Evolutionary conservation across 2,329 filamentous ascomycete genomes (phyloP).

Genomic region (Aspergillus sp.): DNA sequence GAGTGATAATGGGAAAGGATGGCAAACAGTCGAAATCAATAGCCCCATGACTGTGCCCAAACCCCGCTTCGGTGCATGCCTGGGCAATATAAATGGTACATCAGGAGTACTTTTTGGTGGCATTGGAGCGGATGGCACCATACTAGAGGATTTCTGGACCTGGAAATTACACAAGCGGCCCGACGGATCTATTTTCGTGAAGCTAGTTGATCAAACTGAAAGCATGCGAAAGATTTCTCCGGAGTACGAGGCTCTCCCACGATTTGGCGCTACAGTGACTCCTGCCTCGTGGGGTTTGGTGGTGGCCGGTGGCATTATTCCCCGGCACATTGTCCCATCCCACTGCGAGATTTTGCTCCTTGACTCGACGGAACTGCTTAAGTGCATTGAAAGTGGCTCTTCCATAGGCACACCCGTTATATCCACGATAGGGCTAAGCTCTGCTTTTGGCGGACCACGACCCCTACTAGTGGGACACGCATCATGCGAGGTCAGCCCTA

Average conservation of each 20-base stretch:
- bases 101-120: conserved; percentile 71
- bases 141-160: conserved; percentile 62
- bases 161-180: conserved; percentile 59
- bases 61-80: conserved; percentile 58
- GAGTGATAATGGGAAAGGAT: conserved; percentile 48
- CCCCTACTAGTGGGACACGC: conserved; percentile 74
- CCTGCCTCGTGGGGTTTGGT: conserved; percentile 47
- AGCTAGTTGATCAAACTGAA: conserved; percentile 27
- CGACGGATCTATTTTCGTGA: conserved; percentile 27
- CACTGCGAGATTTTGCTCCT: conserved; percentile 56
- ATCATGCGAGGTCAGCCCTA: conserved; percentile 47
- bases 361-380: conserved; percentile 21
- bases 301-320: conserved; percentile 54
- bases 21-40: conserved; percentile 45
- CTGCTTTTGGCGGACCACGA: conserved; percentile 40
- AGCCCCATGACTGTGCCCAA: conserved; percentile 34
- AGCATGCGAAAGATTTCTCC: conserved; percentile 24
- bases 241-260: conserved; percentile 32
- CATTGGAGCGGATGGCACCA: conserved; percentile 62
- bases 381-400: conserved; percentile 19
- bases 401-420: conserved; percentile 23
- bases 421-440: conserved; percentile 26
- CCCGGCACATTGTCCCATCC: conserved; percentile 36
- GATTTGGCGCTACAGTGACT: conserved; percentile 55
- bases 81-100: conserved; percentile 43